Evolutionary conservation across 2,329 filamentous ascomycete species (phyloP), one percentile per base, ranked within the genome.

Genomic region (Colletotrichum salicis): DNA sequence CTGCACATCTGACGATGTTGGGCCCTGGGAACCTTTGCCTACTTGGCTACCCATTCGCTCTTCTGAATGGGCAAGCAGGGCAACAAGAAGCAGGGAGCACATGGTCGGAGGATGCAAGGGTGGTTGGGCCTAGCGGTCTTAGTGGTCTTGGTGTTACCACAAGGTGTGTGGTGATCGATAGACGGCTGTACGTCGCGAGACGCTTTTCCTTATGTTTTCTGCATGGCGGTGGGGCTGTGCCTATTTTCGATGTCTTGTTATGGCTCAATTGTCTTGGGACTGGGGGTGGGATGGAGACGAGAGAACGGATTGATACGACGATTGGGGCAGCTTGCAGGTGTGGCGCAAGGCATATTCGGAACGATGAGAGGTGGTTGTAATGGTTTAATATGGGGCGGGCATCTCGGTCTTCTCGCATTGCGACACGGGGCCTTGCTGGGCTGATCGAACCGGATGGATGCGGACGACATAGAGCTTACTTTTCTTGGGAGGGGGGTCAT

Each of bases 321-420:
- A 56, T 56, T 64, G 58, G 52, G 41, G 64, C 52, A 68, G 37
- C 64, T 63, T 71, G 68, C 68, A 71, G 52, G 35, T 71, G 69
- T 71, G 69, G 69, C 69, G 69, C 69, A 71, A 71, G 69, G 64
- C 69, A 68, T 68, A 68, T 68, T 68, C 54, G 41, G 29, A 51
- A 70, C 51, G 35, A 37, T 51, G 63, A 61, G 57, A 68, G 52
- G 64, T 37, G 48, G 41, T 67, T 70, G 51, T 67, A 48, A 35
- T 27, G 63, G 51, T 27, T 27, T 27, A 55, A 35, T 48, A 55
- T 57, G 63, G 54, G 63, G n/a, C 52, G 37, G 54, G 56, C 45
- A 37, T 57, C 35, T 65, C 55, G 63, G 52, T 58, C 52, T 54
- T 52, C 57, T 69, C 61, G 61, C 24, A 64, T 35, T 64, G 31